Evolutionary conservation across 257 asterid species (phyloP), one percentile per base, ranked within the genome.

Genomic region (Cinchona pubescens): DNA sequence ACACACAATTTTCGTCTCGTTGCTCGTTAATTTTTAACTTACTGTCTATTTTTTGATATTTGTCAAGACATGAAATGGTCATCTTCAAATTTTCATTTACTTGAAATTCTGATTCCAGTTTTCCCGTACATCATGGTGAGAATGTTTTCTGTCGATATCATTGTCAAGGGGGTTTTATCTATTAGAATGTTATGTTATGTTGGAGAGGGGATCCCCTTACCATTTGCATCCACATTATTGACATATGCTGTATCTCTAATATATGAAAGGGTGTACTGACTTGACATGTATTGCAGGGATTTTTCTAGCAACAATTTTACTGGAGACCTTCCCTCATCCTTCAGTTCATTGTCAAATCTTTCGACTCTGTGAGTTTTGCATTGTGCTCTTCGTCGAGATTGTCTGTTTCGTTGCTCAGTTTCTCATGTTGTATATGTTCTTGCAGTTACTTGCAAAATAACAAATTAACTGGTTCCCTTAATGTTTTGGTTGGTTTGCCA

Each of bases 261-360:
- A 71, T 68, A 43, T 53, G 32, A 25, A 71, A 60, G 29, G 78
- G 76, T 77, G 49, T 30, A 29, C 81, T 73, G 45, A 82, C 59
- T 76, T 76, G 64, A n/a, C 70, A 76, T 67, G 75, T 63, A 78
- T 75, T 85, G 72, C 90, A 95, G 98, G 89, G 99, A 95, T 80
- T 29, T 90, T 46, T 95, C 99, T 42, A 87, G 75, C 81, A 95
- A 95, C 89, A 92, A 89, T 80, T 84, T 92, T 77, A 78, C 96
- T 46, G 96, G 98, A 69, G 97, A 91, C 84, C 93, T 95, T 72
- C 99, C 98, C 29, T 66, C 88, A 74, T 88, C 98, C 74, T 78
- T 95, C 78, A 77, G 85, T 71, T 82, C 88, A 60, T 85, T 92
- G 87, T 75, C 94, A 64, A 95, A 91, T 82, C 90, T 95, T 82